A percentile compares a stretch with the other conserved stretches of the same genome.
Evolutionary conservation across 352 stramenopile species (phyloP).

Genomic region (Blastocystis sp.): DNA sequence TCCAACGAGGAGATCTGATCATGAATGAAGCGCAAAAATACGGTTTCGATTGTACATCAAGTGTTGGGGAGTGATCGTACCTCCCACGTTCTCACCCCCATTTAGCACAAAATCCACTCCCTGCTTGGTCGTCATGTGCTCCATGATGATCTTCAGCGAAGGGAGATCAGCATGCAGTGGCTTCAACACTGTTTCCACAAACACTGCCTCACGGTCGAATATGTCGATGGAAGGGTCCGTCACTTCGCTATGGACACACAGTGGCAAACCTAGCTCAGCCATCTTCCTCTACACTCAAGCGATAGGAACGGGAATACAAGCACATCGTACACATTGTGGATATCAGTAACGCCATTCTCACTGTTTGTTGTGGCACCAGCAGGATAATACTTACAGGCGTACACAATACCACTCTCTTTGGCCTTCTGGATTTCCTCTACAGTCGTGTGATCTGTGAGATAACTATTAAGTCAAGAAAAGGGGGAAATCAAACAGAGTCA

Average conservation of each 20-base stretch:
- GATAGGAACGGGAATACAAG: conserved; percentile 70
- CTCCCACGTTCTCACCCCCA: conserved; percentile 81
- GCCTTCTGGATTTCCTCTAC: conserved; percentile 88
- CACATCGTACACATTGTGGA: conserved; percentile 84
- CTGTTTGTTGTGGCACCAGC: conserved; percentile 96
- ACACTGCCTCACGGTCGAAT: conserved; percentile 91
- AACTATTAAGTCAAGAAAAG: conserved; percentile 66
- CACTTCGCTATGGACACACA: conserved; percentile 92
- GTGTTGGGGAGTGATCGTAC: conserved; percentile 97
- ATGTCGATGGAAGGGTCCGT: conserved; percentile 87
- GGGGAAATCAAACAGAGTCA: conserved; percentile 73
- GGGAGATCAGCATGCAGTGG: conserved; percentile 85
- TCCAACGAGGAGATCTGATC: conserved; percentile 71
- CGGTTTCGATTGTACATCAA: conserved; percentile 96
- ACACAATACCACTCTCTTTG: conserved; percentile 77
- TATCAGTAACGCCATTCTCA: conserved; percentile 89
- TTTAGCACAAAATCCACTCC: conserved; percentile 86
- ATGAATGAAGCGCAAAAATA: background rate
- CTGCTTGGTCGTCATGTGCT: conserved; percentile 95
- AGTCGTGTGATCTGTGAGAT: conserved; percentile 94
- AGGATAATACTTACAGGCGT: conserved; percentile 95
- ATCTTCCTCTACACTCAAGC: conserved; percentile 67
- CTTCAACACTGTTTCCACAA: conserved; percentile 89
- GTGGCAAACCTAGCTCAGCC: conserved; percentile 77
- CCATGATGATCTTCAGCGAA: conserved; percentile 94